phyloP scores from a whole-genome alignment of 1,139 yeast species.

The Suhomyces guaymorum region DNA sequence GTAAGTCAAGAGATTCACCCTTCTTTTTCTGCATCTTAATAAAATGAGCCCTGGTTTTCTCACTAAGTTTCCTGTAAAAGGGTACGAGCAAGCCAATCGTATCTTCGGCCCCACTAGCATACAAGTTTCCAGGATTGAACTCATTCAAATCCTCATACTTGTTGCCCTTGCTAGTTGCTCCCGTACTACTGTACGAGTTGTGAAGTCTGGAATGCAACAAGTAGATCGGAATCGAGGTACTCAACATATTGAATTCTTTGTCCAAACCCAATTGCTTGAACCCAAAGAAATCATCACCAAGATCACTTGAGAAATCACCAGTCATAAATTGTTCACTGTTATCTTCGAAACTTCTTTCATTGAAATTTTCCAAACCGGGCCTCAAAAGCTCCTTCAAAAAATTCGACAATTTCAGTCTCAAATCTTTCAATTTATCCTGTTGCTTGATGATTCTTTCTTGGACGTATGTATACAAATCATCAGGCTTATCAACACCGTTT shows the following conservation, averaged over 20 bases:
- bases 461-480: constrained; percentile 70
- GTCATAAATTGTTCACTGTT: constrained; percentile 91
- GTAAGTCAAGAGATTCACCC: constrained; percentile 49
- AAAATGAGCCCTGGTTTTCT: constrained; percentile 50
- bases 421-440: constrained; percentile 65
- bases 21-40: constrained; percentile 57
- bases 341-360: constrained; percentile 79
- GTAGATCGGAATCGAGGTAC: constrained; percentile 86
- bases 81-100: constrained; percentile 64
- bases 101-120: constrained; percentile 50
- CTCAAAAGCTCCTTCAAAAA: constrained; percentile 80
- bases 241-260: constrained; percentile 84
- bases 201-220: constrained; percentile 77
- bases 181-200: constrained; percentile 46
- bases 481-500: constrained; percentile 83
- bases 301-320: constrained; percentile 89
- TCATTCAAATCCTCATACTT: constrained; percentile 66
- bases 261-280: constrained; percentile 92
- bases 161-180: constrained; percentile 47
- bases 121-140: constrained; percentile 47
- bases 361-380: constrained; percentile 75
- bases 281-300: constrained; percentile 97
- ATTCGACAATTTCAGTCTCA: constrained; percentile 64
- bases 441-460: constrained; percentile 75
- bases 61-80: constrained; percentile 53